These are phyloP conservation scores for Botrytis hyacinthi DNA, from an alignment of 2,329 filamentous ascomycete species.

Conservation along the genomic window DNA sequence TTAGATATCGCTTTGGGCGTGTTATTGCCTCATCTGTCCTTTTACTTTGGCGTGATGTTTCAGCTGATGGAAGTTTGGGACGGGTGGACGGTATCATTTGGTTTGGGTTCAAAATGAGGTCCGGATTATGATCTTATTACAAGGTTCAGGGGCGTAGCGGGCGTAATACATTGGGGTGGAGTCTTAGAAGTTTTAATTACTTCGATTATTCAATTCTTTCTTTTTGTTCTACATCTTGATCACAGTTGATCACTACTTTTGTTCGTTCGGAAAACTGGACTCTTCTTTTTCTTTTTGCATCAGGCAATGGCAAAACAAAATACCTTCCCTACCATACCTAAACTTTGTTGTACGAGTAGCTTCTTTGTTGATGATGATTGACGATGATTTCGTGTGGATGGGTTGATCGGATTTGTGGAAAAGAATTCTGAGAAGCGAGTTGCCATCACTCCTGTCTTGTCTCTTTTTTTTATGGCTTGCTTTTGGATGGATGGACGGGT, in stretches of 20 bases:
- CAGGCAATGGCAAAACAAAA: conserved; percentile 10
- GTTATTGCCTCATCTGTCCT: conserved; percentile 27
- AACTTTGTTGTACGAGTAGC: conserved; percentile 17
- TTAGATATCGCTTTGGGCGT: conserved; percentile 32
- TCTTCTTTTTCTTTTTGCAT: not conserved
- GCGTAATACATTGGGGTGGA: conserved; percentile 18
- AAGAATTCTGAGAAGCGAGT: not conserved
- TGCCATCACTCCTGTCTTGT: not conserved
- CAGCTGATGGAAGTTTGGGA: conserved; percentile 27
- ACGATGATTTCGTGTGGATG: conserved; percentile 8
- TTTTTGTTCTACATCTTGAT: conserved; percentile 3
- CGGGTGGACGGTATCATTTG: conserved; percentile 22
- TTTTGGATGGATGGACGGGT: conserved; percentile 3
- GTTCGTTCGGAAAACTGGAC: not conserved
- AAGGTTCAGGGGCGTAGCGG: conserved; percentile 16
- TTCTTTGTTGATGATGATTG: conserved; percentile 15
- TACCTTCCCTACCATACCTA: not conserved
- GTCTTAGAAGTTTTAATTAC: conserved; percentile 11
- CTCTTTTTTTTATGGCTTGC: not conserved
- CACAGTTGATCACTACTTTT: not conserved
- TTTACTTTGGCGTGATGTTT: conserved; percentile 30
- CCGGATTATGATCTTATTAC: conserved; percentile 24
- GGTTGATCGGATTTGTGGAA: not conserved
- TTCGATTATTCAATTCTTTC: not conserved
- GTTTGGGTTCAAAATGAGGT: conserved; percentile 33